Evolutionary conservation across 2,329 filamentous ascomycete genomes (phyloP), one percentile per base, ranked within the genome.

Genomic region (Colletotrichum somersetense): DNA sequence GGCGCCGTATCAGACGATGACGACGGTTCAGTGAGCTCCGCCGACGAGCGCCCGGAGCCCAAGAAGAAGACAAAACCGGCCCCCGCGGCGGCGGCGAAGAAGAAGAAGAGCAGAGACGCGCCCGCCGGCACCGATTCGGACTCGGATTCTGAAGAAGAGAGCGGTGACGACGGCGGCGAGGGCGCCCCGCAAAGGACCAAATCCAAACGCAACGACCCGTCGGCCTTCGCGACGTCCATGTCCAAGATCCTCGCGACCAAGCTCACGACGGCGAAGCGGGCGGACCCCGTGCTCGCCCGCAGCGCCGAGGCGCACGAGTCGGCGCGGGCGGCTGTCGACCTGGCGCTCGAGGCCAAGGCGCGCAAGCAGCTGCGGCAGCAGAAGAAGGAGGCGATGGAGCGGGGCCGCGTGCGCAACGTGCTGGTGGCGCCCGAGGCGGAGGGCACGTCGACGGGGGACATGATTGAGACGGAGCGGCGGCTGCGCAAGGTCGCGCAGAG

Each of bases 161-260:
- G 76, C n/a, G 76, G 78, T 23, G 71, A 76, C 26, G 77, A 77
- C 52, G 73, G 79, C 23, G 77, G 78, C 35, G 78, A 85, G 16
- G 80, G 79, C 69, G 83, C 83, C 62, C 12, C 77, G 16, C 79
- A 76, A 58, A 82, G 83, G 74, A 79, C 79, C 48, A 92, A 90
- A 78, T 90, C 91, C 18, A 98, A 98, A 84, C 92, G 95, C 79
- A 97, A 97, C 83, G 96, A 99, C 81, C 95, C 96, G 3, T 86
- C 88, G 74, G 95, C 94, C 64, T 98, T 99, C 81, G 94, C 96
- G 33, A 97, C 92, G 1, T 97, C 95, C 62, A 94, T 99, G 77
- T 92, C 93, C 76, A 97, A 96, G 82, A 98, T 99, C 80, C 88
- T 99, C 56, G 91, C 91, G 67, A 96, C 94, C 62, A 98, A 98